A percentile compares a stretch with the other conserved stretches of the same genome.
These are phyloP conservation scores for Abrus precatorius DNA, from an alignment of 306 rosid genomes.

Conservation along the genomic window DNA sequence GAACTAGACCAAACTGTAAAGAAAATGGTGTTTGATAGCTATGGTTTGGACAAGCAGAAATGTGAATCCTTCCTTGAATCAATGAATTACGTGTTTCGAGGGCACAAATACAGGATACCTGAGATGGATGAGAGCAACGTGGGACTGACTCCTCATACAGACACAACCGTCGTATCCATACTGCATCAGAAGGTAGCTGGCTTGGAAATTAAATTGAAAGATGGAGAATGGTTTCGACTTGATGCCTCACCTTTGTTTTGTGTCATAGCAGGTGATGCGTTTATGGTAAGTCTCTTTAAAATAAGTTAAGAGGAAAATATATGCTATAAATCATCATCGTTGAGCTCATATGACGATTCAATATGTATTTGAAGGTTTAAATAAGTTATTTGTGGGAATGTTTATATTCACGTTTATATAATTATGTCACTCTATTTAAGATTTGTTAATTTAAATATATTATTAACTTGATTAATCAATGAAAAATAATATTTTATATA, in stretches of 20 bases:
- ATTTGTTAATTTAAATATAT: no score
- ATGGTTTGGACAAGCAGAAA: slow-evolving; percentile 34
- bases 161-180: slow-evolving; percentile 46
- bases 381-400: no score
- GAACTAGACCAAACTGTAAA: slow-evolving; percentile 39
- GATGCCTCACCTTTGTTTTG: slow-evolving; percentile 44
- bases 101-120: slow-evolving; percentile 44
- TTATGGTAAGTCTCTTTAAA: slow-evolving; percentile 19
- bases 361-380: no score
- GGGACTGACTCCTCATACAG: slow-evolving; percentile 46
- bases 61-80: slow-evolving; percentile 43
- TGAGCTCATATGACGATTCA: no score
- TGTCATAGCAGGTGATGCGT: slow-evolving; percentile 45
- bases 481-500: no score
- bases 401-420: no score
- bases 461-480: no score
- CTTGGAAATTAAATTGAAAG: slow-evolving; percentile 38
- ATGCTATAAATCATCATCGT: no score
- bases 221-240: slow-evolving; percentile 42
- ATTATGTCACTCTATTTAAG: no score
- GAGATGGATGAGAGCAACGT: slow-evolving; percentile 12
- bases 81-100: slow-evolving; percentile 22
- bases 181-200: slow-evolving; percentile 41
- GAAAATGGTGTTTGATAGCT: slow-evolving; percentile 50
- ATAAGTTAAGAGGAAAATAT: neutral